Evolutionary conservation across 495 filamentous ascomycete species (phyloP).

Genomic region (Penicillium longicatenatum): DNA sequence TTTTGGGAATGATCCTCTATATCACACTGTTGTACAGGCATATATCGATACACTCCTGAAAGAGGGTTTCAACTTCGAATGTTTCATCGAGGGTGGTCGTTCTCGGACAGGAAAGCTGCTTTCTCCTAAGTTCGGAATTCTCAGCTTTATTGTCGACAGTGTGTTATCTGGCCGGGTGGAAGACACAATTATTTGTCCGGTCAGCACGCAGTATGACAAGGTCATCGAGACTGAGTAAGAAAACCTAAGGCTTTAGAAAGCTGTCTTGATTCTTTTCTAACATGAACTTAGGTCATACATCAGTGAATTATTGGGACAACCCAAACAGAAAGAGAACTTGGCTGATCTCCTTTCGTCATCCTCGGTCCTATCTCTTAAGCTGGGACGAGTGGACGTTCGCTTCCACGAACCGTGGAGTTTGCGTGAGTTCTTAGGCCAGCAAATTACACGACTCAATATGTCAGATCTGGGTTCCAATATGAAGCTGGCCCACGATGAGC

Average conservation of each 20-base stretch:
- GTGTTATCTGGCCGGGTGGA: slow-evolving; percentile 83
- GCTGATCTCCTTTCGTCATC: slow-evolving; percentile 85
- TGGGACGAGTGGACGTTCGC: slow-evolving; percentile 91
- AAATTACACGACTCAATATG: slow-evolving; percentile 54
- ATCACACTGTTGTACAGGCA: slow-evolving; percentile 86
- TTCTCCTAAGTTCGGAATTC: slow-evolving; percentile 93
- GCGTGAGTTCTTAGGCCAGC: slow-evolving; percentile 73
- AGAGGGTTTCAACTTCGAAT: slow-evolving; percentile 91
- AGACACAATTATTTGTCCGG: slow-evolving; percentile 90
- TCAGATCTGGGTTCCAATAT: slow-evolving; percentile 33
- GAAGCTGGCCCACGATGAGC: slow-evolving; percentile 50
- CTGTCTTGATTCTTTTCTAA: too few relatives aligned
- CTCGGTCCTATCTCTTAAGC: slow-evolving; percentile 81
- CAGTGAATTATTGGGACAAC: slow-evolving; percentile 86
- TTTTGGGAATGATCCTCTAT: slow-evolving; percentile 90
- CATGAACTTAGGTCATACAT: slow-evolving; percentile 69
- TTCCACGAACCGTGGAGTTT: slow-evolving; percentile 97
- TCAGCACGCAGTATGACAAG: slow-evolving; percentile 97
- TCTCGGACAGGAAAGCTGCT: slow-evolving; percentile 93
- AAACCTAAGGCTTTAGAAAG: neutral
- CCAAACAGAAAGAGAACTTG: slow-evolving; percentile 92
- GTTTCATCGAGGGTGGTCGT: slow-evolving; percentile 93
- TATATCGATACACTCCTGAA: slow-evolving; percentile 94
- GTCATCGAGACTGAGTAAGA: slow-evolving; percentile 88
- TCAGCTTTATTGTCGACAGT: slow-evolving; percentile 89